Base-by-base conservation (phyloP, 2,329 filamentous ascomycete species). In the Conoideocrella luteorostrata region DNA sequence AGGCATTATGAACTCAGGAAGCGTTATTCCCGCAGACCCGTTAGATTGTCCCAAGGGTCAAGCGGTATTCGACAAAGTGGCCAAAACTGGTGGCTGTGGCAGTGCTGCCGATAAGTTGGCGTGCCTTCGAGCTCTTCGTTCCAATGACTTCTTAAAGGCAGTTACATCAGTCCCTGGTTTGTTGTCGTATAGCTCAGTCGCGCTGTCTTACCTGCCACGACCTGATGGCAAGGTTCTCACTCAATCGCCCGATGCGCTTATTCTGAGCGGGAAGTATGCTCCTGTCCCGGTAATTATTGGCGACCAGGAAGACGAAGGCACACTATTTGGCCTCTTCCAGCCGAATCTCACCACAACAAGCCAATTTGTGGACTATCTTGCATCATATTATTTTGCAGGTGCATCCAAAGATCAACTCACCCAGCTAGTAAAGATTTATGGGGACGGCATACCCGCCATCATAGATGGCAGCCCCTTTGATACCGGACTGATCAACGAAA, bases 401-500 rank as follows among this genome's bases (percentile, higher is more conserved):
- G 76, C 84, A 3, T 69, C 71, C 2, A 62, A 57, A 2, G 62
- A 63, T 0, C 65, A 77, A 43, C 57, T 91, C 11, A 59, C 67
- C 1, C 65, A 60, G 2, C 66, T 89, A 0, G 75, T 90, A 7
- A 64, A 63, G 32, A 78, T 74, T 0, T 93, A 91, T 57, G 71
- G 76, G 4, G 30, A 33, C 3, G 30, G 30, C 10, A 13, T n/a
- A 2, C 59, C 72, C 15, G 66, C 69, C 20, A 59, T 71, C 18
- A 66, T 69, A 7, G 49, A 74, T 17, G 86, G 86, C 24, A 85
- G 80, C 2, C 87, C 87, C 1, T 90, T 87, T 69, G 71, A 80
- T 40, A 90, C 86, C 0, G 69, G 75, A 1, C 48, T 75, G 9
- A 50, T 83, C n/a, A 86, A 91, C 64, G 80, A 84, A 55, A 69